These are phyloP conservation scores for Cystobasidium ongulense DNA, from an alignment of 768 basidiomycete genomes.

Conservation along the genomic window DNA sequence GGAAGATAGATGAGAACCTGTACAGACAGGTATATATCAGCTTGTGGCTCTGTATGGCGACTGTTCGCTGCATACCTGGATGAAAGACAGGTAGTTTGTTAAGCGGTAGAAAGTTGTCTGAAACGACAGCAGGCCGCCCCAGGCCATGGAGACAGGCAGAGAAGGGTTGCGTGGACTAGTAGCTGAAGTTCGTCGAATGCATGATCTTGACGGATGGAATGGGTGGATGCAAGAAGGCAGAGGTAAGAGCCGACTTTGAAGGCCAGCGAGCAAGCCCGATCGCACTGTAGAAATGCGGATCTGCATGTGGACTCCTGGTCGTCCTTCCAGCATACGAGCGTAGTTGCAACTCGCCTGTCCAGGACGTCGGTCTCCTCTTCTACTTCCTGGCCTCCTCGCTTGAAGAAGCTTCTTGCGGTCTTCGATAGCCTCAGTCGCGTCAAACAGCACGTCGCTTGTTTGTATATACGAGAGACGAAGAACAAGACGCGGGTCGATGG, in stretches of 20 bases:
- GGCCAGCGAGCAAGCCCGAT: no score
- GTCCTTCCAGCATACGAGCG: no score
- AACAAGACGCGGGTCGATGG: background rate
- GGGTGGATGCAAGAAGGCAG: no score
- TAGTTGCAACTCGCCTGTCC: no score
- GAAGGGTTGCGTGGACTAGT: background rate
- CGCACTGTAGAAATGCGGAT: no score
- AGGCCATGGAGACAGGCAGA: background rate
- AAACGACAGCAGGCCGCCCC: constrained; percentile 6
- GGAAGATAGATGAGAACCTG: constrained; percentile 42
- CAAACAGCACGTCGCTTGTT: background rate
- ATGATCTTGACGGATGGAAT: background rate
- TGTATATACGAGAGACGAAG: background rate
- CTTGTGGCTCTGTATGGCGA: background rate
- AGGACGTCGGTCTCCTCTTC: no score
- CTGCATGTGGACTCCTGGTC: no score
- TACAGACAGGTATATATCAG: constrained; percentile 11
- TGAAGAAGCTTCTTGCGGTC: background rate
- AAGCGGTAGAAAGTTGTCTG: background rate
- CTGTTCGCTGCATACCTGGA: background rate
- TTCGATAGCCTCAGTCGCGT: background rate
- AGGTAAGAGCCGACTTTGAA: no score
- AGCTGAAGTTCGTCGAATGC: background rate
- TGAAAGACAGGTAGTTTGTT: constrained; percentile 11
- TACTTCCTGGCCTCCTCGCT: background rate